Percentiles rank a stretch among this genome's conserved stretches.
Conservation (phyloP, 2,329 filamentous ascomycete species). For the Rutstroemia sp. region DNA sequence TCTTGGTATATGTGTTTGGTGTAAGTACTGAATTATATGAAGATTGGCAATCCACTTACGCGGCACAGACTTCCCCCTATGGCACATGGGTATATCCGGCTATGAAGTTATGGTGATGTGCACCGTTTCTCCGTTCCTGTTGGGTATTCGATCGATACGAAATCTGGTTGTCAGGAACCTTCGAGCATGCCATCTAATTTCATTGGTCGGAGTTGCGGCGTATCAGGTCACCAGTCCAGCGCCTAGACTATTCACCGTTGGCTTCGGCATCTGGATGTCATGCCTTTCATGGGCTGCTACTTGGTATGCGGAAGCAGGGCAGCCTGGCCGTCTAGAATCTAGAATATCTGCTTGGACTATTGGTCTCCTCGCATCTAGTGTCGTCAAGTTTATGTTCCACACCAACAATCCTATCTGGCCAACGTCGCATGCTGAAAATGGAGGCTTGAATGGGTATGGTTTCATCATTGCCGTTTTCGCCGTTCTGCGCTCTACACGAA, state of each 20-base stretch:
- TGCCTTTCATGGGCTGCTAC: constrained; percentile 81
- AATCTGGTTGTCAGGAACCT: constrained; percentile 61
- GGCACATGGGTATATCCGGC: constrained; percentile 98
- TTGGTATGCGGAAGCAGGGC: constrained; percentile 68
- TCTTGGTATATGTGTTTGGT: constrained; percentile 86
- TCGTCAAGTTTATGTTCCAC: constrained; percentile 86
- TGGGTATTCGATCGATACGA: constrained; percentile 64
- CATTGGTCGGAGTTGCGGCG: constrained; percentile 69
- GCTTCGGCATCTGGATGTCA: constrained; percentile 71
- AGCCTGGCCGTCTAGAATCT: constrained; percentile 70
- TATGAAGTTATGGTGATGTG: constrained; percentile 87
- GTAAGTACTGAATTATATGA: constrained; percentile 45
- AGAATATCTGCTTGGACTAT: constrained; percentile 74
- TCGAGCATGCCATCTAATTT: constrained; percentile 65
- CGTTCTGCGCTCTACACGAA: constrained; percentile 66
- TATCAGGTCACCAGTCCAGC: constrained; percentile 69
- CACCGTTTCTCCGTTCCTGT: constrained; percentile 71
- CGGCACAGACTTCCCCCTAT: constrained; percentile 76
- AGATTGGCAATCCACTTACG: constrained; percentile 10
- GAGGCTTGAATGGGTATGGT: constrained; percentile 85
- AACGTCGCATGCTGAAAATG: constrained; percentile 81
- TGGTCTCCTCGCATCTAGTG: constrained; percentile 76
- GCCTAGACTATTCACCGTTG: constrained; percentile 70
- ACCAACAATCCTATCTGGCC: constrained; percentile 98
- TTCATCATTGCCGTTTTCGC: constrained; percentile 69